Conservation (phyloP, 208 protist genomes). For the Phytomonas serpens region DNA sequence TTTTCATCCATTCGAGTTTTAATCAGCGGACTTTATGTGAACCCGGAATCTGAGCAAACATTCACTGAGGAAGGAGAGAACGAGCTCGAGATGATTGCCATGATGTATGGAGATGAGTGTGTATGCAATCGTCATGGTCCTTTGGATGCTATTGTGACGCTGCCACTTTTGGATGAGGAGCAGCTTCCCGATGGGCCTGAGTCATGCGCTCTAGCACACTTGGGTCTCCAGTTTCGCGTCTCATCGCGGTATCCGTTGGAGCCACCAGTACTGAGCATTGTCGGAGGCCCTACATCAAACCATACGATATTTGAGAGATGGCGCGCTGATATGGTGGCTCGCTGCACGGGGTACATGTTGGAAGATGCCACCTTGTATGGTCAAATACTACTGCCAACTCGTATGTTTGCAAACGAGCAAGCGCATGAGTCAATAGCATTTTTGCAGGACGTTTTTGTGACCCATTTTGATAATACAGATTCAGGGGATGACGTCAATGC, state of each 20-base stretch:
- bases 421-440: conserved; percentile 22
- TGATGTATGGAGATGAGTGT: conserved; percentile 67
- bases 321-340: conserved; percentile 29
- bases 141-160: conserved; percentile 16
- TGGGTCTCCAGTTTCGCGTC: conserved; percentile 42
- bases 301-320: conserved; percentile 48
- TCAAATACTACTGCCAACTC: conserved; percentile 55
- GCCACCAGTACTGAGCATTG: conserved; percentile 32
- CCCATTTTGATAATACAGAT: conserved; percentile 2
- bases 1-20: conserved; percentile 18
- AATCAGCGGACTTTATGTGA: not conserved
- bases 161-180: conserved; percentile 16
- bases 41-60: not conserved
- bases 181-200: not conserved
- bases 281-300: conserved; percentile 38
- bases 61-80: conserved; percentile 23
- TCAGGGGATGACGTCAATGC: not conserved
- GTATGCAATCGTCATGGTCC: conserved; percentile 9
- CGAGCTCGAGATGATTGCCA: conserved; percentile 69
- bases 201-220: conserved; percentile 29
- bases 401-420: conserved; percentile 39
- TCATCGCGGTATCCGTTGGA: conserved; percentile 41
- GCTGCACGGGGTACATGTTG: conserved; percentile 26
- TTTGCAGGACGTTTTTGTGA: conserved; percentile 25
- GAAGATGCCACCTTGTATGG: conserved; percentile 39